Evolutionary conservation across 2,329 filamentous ascomycete genomes (phyloP), one percentile per base, ranked within the genome.

Genomic region (Boeremia lycopersici): DNA sequence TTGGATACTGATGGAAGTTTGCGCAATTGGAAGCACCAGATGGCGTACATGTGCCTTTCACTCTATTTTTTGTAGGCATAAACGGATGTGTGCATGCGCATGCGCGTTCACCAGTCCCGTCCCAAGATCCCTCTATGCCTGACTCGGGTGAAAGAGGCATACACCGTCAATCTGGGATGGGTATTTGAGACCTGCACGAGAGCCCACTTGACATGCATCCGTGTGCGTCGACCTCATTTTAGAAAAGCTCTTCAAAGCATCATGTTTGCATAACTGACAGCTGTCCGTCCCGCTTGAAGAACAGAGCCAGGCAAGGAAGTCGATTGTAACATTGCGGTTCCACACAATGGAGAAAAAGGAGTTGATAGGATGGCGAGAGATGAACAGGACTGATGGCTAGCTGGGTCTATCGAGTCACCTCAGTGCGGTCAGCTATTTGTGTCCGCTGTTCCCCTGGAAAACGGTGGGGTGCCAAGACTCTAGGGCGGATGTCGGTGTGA

Each of bases 401-500:
- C 34, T 48, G 19, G 44, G 23, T 35, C 9, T 19, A 23, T 35
- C 15, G 40, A 45, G 29, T 34, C 15, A 30, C 29, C 45, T 45
- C n/a, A 36, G 2, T 31, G 25, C 36, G 30, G 35, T 42, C 25
- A 38, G 34, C 35, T 35, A 25, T 44, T 40, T 9, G 11, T 33
- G 13, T 44, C 19, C 40, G 34, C 12, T 17, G 19, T 15, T 13
- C 35, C 41, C 45, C 35, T 45, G 23, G 26, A 29, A 30, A 41
- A 33, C 25, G 34, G 35, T 45, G 29, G 30, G 29, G 23, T 35
- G 52, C 52, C 52, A 54, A 54, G 45, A 30, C 15, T 9, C 31
- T 46, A 9, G 40, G 23, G 39, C 41, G 23, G 35, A 49, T 49
- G 45, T 49, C 35, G 51, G 51, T 40, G 45, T 30, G 45, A 53